These are phyloP conservation scores for Penicillium brevicompactum DNA, from an alignment of 2,329 filamentous ascomycete species.

Conservation along the genomic window DNA sequence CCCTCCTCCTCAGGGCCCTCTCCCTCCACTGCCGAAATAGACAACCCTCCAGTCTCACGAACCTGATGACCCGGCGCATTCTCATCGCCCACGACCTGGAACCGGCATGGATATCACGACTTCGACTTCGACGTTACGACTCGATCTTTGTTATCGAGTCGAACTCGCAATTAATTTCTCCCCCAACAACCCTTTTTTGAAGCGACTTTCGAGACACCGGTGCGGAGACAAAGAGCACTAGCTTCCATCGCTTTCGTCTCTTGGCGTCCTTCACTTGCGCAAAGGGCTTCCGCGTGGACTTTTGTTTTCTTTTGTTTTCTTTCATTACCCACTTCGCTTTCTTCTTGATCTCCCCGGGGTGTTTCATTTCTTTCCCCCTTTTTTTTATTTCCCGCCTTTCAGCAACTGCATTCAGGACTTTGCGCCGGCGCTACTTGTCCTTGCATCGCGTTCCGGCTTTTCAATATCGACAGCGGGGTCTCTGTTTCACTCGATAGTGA, in stretches of 20 bases:
- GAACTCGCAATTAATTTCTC: slow-evolving; percentile 16
- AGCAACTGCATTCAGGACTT: slow-evolving; percentile 9
- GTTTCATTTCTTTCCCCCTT: not conserved
- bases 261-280: not conserved
- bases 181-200: not conserved
- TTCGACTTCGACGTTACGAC: slow-evolving; percentile 29
- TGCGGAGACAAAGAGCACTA: slow-evolving; percentile 2
- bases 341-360: not conserved
- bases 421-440: slow-evolving; percentile 24
- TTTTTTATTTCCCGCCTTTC: slow-evolving; percentile 6
- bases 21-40: slow-evolving; percentile 44
- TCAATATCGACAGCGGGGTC: slow-evolving; percentile 13
- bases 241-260: not conserved
- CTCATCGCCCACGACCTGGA: slow-evolving; percentile 27
- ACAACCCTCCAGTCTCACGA: slow-evolving; percentile 25
- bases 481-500: slow-evolving; percentile 13
- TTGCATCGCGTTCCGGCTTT: slow-evolving; percentile 20
- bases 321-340: not conserved
- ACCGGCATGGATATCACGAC: slow-evolving; percentile 38
- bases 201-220: not conserved
- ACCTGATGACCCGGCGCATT: slow-evolving; percentile 34
- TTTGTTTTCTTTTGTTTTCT: not conserved
- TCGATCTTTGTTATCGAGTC: slow-evolving; percentile 28
- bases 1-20: slow-evolving; percentile 42
- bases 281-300: not conserved